Conservation (phyloP, 768 basidiomycete species). For the Mycena olivaceomarginata region DNA sequence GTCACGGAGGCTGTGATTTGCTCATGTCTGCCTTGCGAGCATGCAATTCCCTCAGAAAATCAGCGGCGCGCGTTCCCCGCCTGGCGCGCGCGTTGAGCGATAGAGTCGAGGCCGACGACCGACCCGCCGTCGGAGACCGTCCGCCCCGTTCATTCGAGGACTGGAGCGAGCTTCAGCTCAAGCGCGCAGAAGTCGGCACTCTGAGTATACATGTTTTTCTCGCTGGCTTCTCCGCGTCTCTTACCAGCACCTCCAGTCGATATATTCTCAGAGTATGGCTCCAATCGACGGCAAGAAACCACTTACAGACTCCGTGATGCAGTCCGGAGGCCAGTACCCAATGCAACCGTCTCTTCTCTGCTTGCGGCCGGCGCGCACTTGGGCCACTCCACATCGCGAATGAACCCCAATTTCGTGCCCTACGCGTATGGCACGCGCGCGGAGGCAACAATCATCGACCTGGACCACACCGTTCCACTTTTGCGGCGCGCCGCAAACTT, state of each 20-base stretch:
- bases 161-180: conserved; percentile 79
- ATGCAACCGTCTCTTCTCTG: conserved; percentile 91
- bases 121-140: conserved; percentile 51
- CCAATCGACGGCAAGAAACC: conserved; percentile 80
- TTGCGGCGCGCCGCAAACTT: conserved; percentile 94
- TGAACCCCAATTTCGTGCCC: conserved; percentile 93
- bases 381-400: conserved; percentile 89
- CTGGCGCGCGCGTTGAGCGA: conserved; percentile 33
- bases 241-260: conserved; percentile 66
- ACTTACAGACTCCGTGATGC: conserved; percentile 84
- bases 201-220: conserved; percentile 69
- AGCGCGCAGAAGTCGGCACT: conserved; percentile 72
- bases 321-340: conserved; percentile 79
- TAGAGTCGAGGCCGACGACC: conserved; percentile 3
- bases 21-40: conserved; percentile 12
- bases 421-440: conserved; percentile 95
- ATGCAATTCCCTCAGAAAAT: conserved; percentile 17
- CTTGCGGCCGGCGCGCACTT: conserved; percentile 96
- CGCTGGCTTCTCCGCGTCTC: conserved; percentile 20
- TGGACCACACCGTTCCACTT: conserved; percentile 94
- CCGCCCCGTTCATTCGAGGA: conserved; percentile 68
- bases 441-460: conserved; percentile 94
- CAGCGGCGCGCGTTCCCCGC: conserved; percentile 22
- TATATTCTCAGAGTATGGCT: conserved; percentile 83
- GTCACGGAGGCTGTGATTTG: conserved; percentile 41